Percentiles rank a stretch among this genome's conserved stretches.
These are phyloP conservation scores for Sugiyamaella xylanicola DNA, from an alignment of 1,139 yeast genomes.

Conservation along the genomic window DNA sequence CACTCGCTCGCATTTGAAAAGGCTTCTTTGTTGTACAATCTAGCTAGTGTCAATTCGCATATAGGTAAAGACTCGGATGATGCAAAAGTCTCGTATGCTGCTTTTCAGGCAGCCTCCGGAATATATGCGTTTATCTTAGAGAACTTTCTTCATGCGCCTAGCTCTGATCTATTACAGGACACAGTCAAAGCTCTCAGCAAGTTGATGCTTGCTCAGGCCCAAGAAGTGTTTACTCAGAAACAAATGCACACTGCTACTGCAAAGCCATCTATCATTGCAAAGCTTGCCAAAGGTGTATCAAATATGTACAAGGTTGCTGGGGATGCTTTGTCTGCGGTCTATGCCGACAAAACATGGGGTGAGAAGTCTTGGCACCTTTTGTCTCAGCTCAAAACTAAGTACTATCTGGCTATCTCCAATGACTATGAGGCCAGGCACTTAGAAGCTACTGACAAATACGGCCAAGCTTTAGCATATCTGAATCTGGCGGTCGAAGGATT, in stretches of 20 bases:
- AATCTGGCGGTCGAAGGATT: slow-evolving; percentile 48
- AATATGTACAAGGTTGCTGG: slow-evolving; percentile 57
- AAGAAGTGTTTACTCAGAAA: slow-evolving; percentile 74
- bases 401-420: slow-evolving; percentile 52
- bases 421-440: slow-evolving; percentile 57
- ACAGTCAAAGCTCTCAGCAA: slow-evolving; percentile 65
- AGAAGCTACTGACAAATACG: slow-evolving; percentile 59
- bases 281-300: slow-evolving; percentile 66
- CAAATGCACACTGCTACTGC: slow-evolving; percentile 50
- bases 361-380: slow-evolving; percentile 53
- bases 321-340: slow-evolving; percentile 48
- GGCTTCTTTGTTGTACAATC: slow-evolving; percentile 78
- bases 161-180: slow-evolving; percentile 71
- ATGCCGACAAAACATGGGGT: slow-evolving; percentile 55
- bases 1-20: slow-evolving; percentile 83
- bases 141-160: slow-evolving; percentile 88
- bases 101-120: slow-evolving; percentile 79
- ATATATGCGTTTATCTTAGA: slow-evolving; percentile 71
- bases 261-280: slow-evolving; percentile 66
- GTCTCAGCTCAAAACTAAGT: slow-evolving; percentile 48
- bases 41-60: slow-evolving; percentile 59
- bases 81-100: slow-evolving; percentile 60
- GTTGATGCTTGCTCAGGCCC: slow-evolving; percentile 83
- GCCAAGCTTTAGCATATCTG: slow-evolving; percentile 74
- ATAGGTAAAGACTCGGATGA: slow-evolving; percentile 53